These are phyloP conservation scores for Exophiala aquamarina DNA, from an alignment of 2,329 filamentous ascomycete genomes.

Conservation along the genomic window DNA sequence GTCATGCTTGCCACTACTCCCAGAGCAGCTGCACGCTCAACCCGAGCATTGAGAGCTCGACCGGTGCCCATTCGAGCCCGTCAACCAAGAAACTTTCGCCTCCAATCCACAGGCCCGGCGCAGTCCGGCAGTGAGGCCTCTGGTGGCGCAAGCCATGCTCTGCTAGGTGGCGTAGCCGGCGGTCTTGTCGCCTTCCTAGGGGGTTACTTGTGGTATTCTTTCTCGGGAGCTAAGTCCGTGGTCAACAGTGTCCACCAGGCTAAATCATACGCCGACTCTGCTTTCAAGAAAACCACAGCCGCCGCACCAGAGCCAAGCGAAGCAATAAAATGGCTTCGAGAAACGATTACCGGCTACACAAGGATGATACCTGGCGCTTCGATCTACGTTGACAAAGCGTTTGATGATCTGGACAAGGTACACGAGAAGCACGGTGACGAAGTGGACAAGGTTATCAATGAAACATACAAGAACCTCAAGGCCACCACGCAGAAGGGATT, in stretches of 20 bases:
- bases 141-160: conserved; percentile 31
- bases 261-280: conserved; percentile 60
- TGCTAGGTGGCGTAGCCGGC: conserved; percentile 52
- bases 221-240: conserved; percentile 51
- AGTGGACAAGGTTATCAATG: conserved; percentile 66
- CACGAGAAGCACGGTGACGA: conserved; percentile 67
- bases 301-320: conserved; percentile 66
- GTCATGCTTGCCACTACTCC: conserved; percentile 21
- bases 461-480: conserved; percentile 68
- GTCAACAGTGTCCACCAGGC: conserved; percentile 55
- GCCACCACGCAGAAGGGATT: conserved; percentile 61
- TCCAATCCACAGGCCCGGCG: conserved; percentile 15
- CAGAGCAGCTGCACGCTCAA: conserved; percentile 15
- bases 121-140: conserved; percentile 6
- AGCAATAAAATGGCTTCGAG: conserved; percentile 64
- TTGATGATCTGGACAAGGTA: conserved; percentile 69
- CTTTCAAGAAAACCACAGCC: conserved; percentile 61
- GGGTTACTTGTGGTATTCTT: conserved; percentile 55
- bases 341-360: conserved; percentile 68
- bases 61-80: conserved; percentile 4
- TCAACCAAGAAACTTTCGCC: conserved; percentile 8
- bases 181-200: conserved; percentile 47
- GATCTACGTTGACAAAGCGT: conserved; percentile 66
- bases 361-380: conserved; percentile 70
- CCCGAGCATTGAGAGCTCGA: conserved; percentile 12